Evolutionary conservation across 345 rosid species (phyloP), one percentile per base, ranked within the genome.

Genomic region (Dimocarpus longan): DNA sequence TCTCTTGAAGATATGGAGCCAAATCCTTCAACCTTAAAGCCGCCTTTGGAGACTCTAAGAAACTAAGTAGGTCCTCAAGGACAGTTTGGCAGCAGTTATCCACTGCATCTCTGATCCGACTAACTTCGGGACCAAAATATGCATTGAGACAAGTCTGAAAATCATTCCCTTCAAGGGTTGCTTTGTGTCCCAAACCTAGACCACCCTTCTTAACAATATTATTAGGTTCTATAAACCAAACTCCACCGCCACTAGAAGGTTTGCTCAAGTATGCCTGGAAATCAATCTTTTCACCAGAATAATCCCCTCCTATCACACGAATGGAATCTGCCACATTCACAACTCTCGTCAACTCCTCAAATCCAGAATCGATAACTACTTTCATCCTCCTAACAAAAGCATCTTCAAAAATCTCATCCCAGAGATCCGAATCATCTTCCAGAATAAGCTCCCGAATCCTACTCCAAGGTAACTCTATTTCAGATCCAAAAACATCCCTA

Each of bases 321-420:
- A 94, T 84, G 5, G 89, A 86, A 59, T 87, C 88, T 19, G 87
- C 79, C 69, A 94, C 83, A 80, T 87, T 87, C 74, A 96, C 83
- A 37, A 80, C 87, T 82, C 72, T 85, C 0, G 85, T 85, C 86
- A 96, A 81, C 83, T 89, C 87, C 78, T 86, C 88, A 83, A 93
- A 96, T 75, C 91, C 86, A 10, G 89, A 88, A 80, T 84, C 83
- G 66, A 96, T 85, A 80, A 96, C 87, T 19, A 83, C 73, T 87
- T 91, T 94, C 98, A 94, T 96, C 86, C 99, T 91, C 78, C 84
- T 82, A 77, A 92, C 90, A 85, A 96, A 96, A 10, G 99, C 97
- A 88, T 89, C 90, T 85, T 96, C 98, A 76, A 96, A 96, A 76
- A 94, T 93, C 89, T 94, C 98, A 88, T 94, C 93, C 99, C 99